phyloP scores from a whole-genome alignment of 2,329 filamentous ascomycete species.

The Fonsecaea nubica region DNA sequence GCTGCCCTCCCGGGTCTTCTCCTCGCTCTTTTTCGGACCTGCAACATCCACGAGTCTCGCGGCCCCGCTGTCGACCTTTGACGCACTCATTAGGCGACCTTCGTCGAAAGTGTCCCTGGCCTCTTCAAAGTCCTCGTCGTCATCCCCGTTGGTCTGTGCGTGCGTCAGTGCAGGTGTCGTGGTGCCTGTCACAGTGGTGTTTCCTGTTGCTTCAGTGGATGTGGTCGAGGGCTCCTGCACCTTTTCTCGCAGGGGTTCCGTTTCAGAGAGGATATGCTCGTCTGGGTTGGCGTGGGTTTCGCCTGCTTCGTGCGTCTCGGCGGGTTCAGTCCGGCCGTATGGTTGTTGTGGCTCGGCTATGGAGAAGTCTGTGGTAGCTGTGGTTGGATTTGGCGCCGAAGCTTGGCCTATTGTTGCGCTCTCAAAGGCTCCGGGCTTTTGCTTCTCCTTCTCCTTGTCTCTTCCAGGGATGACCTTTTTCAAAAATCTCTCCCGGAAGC shows the following conservation, averaged over 20 bases:
- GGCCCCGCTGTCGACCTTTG: constrained; percentile 35
- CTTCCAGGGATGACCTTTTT: constrained; percentile 36
- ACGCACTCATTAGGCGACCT: constrained; percentile 26
- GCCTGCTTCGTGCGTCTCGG: constrained; percentile 1
- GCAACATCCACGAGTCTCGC: constrained; percentile 31
- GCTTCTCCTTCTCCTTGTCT: constrained; percentile 30
- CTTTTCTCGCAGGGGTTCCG: constrained; percentile 27
- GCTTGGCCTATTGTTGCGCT: constrained; percentile 1
- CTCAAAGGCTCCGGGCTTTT: constrained; percentile 12
- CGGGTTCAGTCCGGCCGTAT: neutral
- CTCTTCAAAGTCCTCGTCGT: constrained; percentile 40
- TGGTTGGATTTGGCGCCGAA: constrained; percentile 6
- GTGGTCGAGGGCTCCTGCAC: constrained; percentile 32
- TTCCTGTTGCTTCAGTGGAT: constrained; percentile 24
- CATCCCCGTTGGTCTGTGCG: constrained; percentile 27
- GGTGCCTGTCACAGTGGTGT: constrained; percentile 24
- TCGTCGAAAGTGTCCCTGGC: constrained; percentile 40
- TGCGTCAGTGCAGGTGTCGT: constrained; percentile 32
- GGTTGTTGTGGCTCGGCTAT: neutral
- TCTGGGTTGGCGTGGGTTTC: constrained; percentile 25
- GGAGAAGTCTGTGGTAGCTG: neutral
- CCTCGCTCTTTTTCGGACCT: constrained; percentile 14
- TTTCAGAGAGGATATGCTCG: constrained; percentile 10
- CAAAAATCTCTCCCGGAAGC: constrained; percentile 35
- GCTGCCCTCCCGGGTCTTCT: constrained; percentile 21